These are phyloP conservation scores for Musa schizocarpa DNA, from an alignment of 176 grass and related monocot genomes.

Conservation along the genomic window DNA sequence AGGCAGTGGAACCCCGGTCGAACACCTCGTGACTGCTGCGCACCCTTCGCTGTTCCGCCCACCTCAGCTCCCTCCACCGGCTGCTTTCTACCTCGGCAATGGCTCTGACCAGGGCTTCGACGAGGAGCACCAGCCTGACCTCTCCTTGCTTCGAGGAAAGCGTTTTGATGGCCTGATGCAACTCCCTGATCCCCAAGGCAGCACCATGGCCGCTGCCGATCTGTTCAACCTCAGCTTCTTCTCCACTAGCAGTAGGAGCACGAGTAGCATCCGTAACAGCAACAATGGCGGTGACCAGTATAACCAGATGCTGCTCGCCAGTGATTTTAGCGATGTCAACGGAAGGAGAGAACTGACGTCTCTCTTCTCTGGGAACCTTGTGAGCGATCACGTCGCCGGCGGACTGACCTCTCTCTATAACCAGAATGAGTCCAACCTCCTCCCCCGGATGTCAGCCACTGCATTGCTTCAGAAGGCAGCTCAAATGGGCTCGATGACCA, in stretches of 20 bases:
- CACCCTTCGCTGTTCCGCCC: slow-evolving; percentile 52
- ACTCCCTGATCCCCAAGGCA: slow-evolving; percentile 69
- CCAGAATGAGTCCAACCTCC: slow-evolving; percentile 42
- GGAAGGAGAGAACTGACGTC: slow-evolving; percentile 20
- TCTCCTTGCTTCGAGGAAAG: slow-evolving; percentile 55
- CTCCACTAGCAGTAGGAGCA: slow-evolving; percentile 35
- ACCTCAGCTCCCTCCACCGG: slow-evolving; percentile 30
- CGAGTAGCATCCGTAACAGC: not conserved
- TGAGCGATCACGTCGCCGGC: slow-evolving; percentile 42
- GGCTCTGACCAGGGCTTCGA: slow-evolving; percentile 44
- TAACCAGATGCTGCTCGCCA: slow-evolving; percentile 1
- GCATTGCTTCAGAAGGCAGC: slow-evolving; percentile 89
- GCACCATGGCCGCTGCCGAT: not conserved
- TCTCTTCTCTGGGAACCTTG: slow-evolving; percentile 55
- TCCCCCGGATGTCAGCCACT: slow-evolving; percentile 94
- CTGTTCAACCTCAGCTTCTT: slow-evolving; percentile 76
- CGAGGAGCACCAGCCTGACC: slow-evolving; percentile 20
- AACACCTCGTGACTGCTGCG: slow-evolving; percentile 53
- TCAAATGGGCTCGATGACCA: slow-evolving; percentile 85
- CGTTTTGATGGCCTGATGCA: slow-evolving; percentile 89
- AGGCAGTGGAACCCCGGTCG: slow-evolving; percentile 36
- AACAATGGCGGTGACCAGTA: not conserved
- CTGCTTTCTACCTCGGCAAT: slow-evolving; percentile 12
- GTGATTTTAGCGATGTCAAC: not conserved
- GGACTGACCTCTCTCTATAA: slow-evolving; percentile 21